Base-by-base conservation (phyloP, 1,284 basidiomycete species). In the Papiliotrema nemorosa region DNA sequence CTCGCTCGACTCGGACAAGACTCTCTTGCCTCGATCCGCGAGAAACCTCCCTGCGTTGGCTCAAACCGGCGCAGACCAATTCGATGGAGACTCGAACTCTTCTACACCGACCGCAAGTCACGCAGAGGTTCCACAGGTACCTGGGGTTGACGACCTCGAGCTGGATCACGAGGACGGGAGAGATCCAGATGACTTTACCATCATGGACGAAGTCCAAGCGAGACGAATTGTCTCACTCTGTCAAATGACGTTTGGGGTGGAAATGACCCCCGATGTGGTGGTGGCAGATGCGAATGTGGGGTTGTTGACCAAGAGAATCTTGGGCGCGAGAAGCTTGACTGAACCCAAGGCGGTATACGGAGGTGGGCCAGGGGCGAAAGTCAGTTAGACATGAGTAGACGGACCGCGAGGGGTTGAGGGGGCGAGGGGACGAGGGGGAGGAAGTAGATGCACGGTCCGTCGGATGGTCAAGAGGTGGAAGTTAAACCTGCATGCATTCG, bases 221-320 rank as follows among this genome's bases (percentile, higher is more conserved):
- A 84, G 84, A 70, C 82, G 88, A 41, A 97, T 98, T 61, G 86
- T 86, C 36, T 74, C 77, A 20, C 85, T 83, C 20, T 84, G 94
- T 57, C 78, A 86, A 60, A 82, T 87, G 67, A 82, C 86, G 9
- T 96, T 94, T 67, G 84, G 81, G 31, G 85, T 97, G 35, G 93
- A 97, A 64, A 85, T 93, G 63, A 84, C 84, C 4, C 82, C 85
- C 14, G 89, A 96, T 62, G 91, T 98, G 20, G 81, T 98, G 37
- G 79, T 97, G 39, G 93, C 91, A 1, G 90, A 96, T 66, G 91
- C 94, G 16, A 97, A 98, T 73, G 74, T 97, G 58, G 80, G 81
- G 16, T 79, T 85, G 35, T 76, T 98, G 55, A 85, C 91, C 5
- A 85, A 86, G 61, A 80, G 90, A 62, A 87, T 97, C 57, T 74